Percentiles rank a stretch among this genome's conserved stretches.
phyloP scores from a whole-genome alignment of 345 rosid genomes.

The Aegle marmelos region DNA sequence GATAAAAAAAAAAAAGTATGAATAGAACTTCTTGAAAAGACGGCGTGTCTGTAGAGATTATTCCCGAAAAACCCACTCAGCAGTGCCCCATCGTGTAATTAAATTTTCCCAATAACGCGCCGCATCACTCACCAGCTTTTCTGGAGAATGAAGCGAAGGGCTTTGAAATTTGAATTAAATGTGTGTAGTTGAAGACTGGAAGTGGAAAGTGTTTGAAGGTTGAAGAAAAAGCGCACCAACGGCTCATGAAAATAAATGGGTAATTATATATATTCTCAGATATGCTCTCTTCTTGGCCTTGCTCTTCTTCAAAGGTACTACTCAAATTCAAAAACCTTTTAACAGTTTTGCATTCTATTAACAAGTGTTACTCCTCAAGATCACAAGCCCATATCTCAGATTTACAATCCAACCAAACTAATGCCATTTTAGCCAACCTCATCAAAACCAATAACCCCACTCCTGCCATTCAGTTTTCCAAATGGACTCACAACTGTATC shows the following conservation, averaged over 20 bases:
- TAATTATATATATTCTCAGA: neutral
- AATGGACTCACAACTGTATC: neutral
- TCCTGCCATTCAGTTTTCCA: constrained; percentile 16
- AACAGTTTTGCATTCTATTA: neutral
- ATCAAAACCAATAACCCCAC: constrained; percentile 12
- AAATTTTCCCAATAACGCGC: neutral
- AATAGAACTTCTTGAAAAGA: no score
- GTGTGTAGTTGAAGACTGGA: neutral
- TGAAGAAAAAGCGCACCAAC: neutral
- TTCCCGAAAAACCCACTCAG: neutral
- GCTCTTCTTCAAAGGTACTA: constrained; percentile 3
- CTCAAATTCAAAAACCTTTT: neutral
- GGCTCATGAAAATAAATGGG: neutral
- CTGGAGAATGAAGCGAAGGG: neutral
- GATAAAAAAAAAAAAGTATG: no score
- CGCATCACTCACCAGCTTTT: neutral
- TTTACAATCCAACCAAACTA: constrained; percentile 10
- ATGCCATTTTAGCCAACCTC: constrained; percentile 25
- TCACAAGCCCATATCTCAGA: constrained; percentile 10
- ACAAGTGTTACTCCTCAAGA: neutral
- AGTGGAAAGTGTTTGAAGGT: neutral
- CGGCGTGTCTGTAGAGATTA: no score
- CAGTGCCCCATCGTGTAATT: neutral
- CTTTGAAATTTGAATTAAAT: neutral
- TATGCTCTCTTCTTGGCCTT: neutral